These are phyloP conservation scores for Citrullus amarus DNA, from an alignment of 306 rosid species.

Conservation along the genomic window DNA sequence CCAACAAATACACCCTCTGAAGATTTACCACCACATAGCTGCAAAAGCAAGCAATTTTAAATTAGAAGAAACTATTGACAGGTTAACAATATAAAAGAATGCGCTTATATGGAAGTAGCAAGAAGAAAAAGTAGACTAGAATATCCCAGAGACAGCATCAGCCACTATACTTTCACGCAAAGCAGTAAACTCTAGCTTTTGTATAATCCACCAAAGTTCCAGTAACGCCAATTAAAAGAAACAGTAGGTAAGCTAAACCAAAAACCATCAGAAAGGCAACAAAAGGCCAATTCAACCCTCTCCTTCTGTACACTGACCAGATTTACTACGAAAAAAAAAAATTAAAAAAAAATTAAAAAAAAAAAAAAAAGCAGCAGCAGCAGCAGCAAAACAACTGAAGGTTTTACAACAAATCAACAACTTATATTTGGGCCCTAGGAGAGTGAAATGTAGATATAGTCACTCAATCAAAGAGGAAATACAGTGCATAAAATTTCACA, in stretches of 20 bases:
- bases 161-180: not conserved
- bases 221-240: not conserved
- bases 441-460: not conserved
- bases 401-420: not conserved
- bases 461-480: not conserved
- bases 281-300: not conserved
- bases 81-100: not conserved
- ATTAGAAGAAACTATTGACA: conserved; percentile 22
- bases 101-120: not conserved
- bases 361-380: not conserved
- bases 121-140: not conserved
- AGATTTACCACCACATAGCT: conserved; percentile 93
- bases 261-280: not conserved
- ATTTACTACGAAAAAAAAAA: not conserved
- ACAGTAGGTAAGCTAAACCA: not conserved
- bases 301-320: not conserved
- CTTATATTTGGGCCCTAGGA: not conserved
- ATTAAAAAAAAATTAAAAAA: no score
- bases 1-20: conserved; percentile 92
- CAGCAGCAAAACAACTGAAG: not conserved
- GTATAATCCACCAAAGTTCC: not conserved
- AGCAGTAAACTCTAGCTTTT: not conserved
- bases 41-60: conserved; percentile 32
- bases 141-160: not conserved
- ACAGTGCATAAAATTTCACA: not conserved